A percentile compares a stretch with the other conserved stretches of the same genome.
Conservation (phyloP, 768 basidiomycete genomes). For the Macrolepiota fuliginosa region DNA sequence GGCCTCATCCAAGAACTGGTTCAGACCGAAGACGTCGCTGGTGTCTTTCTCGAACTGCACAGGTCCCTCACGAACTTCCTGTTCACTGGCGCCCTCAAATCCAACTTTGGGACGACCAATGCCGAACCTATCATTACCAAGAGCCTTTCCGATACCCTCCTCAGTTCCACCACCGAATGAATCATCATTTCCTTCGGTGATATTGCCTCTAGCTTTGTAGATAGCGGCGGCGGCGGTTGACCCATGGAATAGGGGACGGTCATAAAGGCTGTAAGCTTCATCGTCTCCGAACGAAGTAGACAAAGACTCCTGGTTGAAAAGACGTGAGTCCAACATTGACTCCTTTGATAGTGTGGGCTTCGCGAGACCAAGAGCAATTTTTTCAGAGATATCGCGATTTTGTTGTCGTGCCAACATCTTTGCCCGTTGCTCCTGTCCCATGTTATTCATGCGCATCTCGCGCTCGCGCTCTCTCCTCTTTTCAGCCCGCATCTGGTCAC, state of each 20-base stretch:
- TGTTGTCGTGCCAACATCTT: slow-evolving; percentile 95
- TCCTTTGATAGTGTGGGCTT: slow-evolving; percentile 97
- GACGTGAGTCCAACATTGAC: slow-evolving; percentile 92
- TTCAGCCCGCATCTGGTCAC: slow-evolving; percentile 89
- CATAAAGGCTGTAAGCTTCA: slow-evolving; percentile 93
- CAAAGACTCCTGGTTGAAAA: slow-evolving; percentile 96
- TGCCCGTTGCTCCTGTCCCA: slow-evolving; percentile 95
- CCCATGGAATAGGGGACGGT: slow-evolving; percentile 93
- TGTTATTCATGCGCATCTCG: slow-evolving; percentile 98
- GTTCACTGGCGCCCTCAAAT: slow-evolving; percentile 87
- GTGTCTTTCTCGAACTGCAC: slow-evolving; percentile 99
- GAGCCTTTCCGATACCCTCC: slow-evolving; percentile 87
- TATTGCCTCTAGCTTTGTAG: slow-evolving; percentile 92
- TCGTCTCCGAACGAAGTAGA: slow-evolving; percentile 82
- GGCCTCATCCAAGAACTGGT: slow-evolving; percentile 96
- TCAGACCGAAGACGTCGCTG: slow-evolving; percentile 94
- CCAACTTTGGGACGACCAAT: slow-evolving; percentile 82
- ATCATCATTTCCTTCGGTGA: slow-evolving; percentile 83
- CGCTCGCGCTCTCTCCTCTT: slow-evolving; percentile 93
- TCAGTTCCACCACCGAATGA: slow-evolving; percentile 94
- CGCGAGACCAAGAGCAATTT: slow-evolving; percentile 95
- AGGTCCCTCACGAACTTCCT: slow-evolving; percentile 86
- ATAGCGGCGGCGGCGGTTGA: slow-evolving; percentile 99
- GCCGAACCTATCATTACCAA: slow-evolving; percentile 92
- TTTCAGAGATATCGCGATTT: slow-evolving; percentile 99